Conservation (phyloP, 208 protist species). For the Trypanosoma scelopori region DNA sequence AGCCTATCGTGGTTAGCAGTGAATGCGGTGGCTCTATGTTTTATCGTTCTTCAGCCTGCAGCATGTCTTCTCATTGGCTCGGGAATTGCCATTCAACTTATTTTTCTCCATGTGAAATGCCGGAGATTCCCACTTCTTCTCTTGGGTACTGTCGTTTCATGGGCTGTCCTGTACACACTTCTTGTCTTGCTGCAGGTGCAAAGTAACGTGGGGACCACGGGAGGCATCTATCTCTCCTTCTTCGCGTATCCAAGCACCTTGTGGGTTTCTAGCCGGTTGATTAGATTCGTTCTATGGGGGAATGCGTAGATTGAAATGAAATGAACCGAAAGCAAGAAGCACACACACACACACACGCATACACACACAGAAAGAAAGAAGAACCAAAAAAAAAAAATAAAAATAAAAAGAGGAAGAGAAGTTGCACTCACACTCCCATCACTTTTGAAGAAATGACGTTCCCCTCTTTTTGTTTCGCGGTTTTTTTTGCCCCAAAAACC, state of each 20-base stretch:
- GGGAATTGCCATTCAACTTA: conserved; percentile 46
- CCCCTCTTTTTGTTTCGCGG: no score
- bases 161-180: conserved; percentile 38
- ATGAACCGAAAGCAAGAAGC: neutral
- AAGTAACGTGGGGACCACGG: conserved; percentile 33
- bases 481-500: no score
- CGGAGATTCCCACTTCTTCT: conserved; percentile 13
- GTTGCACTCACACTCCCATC: no score
- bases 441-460: no score
- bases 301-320: neutral
- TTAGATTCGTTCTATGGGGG: conserved; percentile 14
- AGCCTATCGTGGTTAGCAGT: conserved; percentile 46
- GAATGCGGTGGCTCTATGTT: conserved; percentile 53
- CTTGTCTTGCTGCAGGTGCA: conserved; percentile 28
- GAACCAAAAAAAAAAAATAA: no score
- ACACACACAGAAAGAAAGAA: no score
- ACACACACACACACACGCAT: no score
- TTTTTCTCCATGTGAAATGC: conserved; percentile 41
- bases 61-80: conserved; percentile 48
- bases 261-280: conserved; percentile 38
- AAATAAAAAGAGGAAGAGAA: no score
- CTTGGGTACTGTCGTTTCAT: conserved; percentile 30
- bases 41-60: conserved; percentile 56
- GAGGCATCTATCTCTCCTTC: conserved; percentile 49
- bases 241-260: conserved; percentile 66